phyloP scores from a whole-genome alignment of 352 stramenopile genomes.

The Globisporangium mamillatum region DNA sequence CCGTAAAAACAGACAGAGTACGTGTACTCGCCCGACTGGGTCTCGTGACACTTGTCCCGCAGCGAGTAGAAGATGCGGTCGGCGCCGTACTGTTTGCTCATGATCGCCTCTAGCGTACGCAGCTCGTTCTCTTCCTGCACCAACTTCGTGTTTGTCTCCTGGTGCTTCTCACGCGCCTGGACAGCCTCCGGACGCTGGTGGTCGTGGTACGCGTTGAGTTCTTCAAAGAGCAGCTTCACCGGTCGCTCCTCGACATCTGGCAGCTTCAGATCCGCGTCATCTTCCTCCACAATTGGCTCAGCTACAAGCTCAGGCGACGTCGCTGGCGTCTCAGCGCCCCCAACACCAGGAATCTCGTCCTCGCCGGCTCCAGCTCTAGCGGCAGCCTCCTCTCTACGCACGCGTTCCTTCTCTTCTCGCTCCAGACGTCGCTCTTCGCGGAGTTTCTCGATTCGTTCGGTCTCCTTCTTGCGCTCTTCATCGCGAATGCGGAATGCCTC shows the following conservation, averaged over 20 bases:
- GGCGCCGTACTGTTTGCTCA: conserved; percentile 60
- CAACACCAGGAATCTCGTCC: conserved; percentile 15
- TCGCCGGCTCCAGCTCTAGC: conserved; percentile 4
- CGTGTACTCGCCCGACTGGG: conserved; percentile 69
- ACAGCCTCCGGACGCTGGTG: conserved; percentile 51
- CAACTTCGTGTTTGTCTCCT: conserved; percentile 42
- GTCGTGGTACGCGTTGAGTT: conserved; percentile 34
- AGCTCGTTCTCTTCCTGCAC: conserved; percentile 32
- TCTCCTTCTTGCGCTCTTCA: conserved; percentile 48
- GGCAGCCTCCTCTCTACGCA: conserved; percentile 25
- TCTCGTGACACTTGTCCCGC: conserved; percentile 69
- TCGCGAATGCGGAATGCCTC: conserved; percentile 49
- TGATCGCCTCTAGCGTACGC: conserved; percentile 25
- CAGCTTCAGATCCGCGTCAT: conserved; percentile 42
- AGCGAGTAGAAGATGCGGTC: conserved; percentile 68
- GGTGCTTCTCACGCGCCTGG: conserved; percentile 38
- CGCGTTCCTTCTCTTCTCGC: conserved; percentile 24
- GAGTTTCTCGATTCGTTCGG: conserved; percentile 46
- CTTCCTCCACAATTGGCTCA: conserved; percentile 22
- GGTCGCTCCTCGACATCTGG: conserved; percentile 58
- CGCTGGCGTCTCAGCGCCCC: neutral
- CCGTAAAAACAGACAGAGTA: conserved; percentile 89
- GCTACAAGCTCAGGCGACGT: neutral
- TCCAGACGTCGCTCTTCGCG: conserved; percentile 43
- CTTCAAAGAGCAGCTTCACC: conserved; percentile 55